phyloP scores from a whole-genome alignment of 495 filamentous ascomycete species.

The Bathelium albidoporum region DNA sequence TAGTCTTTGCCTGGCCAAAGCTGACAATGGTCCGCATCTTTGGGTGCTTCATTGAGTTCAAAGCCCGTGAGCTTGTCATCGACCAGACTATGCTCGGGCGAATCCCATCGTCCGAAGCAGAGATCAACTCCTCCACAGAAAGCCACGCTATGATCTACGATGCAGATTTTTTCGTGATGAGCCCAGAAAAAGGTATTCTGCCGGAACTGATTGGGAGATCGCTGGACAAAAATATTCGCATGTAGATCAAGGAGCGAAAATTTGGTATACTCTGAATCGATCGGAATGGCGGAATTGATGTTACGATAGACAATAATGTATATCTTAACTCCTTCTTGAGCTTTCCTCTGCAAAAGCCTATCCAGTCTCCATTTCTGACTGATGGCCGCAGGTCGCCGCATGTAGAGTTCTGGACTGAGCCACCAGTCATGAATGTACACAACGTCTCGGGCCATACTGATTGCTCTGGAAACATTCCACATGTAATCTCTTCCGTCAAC shows the following conservation, averaged over 20 bases:
- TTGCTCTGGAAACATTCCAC: constrained; percentile 97
- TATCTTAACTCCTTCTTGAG: constrained; percentile 89
- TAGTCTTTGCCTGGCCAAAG: constrained; percentile 98
- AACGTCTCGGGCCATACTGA: constrained; percentile 96
- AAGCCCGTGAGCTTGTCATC: constrained; percentile 96
- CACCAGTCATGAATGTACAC: constrained; percentile 99
- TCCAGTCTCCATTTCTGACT: constrained; percentile 98
- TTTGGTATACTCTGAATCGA: constrained; percentile 98
- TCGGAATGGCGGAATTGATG: constrained; percentile 94
- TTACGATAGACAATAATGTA: constrained; percentile 98
- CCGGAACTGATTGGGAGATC: constrained; percentile 92
- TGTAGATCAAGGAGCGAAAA: constrained; percentile 94
- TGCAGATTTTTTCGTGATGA: constrained; percentile 93
- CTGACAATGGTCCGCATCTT: constrained; percentile 90
- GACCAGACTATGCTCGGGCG: constrained; percentile 75
- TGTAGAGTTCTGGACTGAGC: constrained; percentile 92
- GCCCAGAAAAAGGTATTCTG: constrained; percentile 99
- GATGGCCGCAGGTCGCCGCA: constrained; percentile 88
- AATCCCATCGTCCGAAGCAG: constrained; percentile 97
- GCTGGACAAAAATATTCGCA: constrained; percentile 89
- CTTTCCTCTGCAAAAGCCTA: constrained; percentile 86
- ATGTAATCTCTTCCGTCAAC: constrained; percentile 97
- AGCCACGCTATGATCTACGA: constrained; percentile 92
- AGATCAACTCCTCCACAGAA: constrained; percentile 96
- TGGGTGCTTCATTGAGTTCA: constrained; percentile 62